Percentiles rank a stretch among this genome's conserved stretches.
These are phyloP conservation scores for Amanita pallidorosea DNA, from an alignment of 768 basidiomycete genomes.

Conservation along the genomic window DNA sequence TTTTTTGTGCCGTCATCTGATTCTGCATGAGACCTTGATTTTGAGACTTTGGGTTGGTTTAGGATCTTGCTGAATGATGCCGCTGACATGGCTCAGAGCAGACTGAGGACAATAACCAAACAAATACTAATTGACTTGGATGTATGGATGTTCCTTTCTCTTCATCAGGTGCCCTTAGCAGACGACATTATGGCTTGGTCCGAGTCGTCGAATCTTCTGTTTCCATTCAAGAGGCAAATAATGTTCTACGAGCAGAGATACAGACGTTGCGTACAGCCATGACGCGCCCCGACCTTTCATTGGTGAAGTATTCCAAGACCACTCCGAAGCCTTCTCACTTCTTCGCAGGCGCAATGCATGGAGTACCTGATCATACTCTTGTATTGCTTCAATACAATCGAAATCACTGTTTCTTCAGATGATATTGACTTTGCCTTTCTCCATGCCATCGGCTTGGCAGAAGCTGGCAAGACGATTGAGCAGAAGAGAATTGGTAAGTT, in stretches of 20 bases:
- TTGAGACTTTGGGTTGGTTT: slow-evolving; percentile 59
- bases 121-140: background rate
- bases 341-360: slow-evolving; percentile 46
- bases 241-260: slow-evolving; percentile 49
- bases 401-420: slow-evolving; percentile 20
- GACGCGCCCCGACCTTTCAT: slow-evolving; percentile 33
- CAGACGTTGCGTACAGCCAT: slow-evolving; percentile 44
- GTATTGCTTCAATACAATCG: slow-evolving; percentile 50
- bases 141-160: slow-evolving; percentile 67
- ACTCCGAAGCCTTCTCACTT: slow-evolving; percentile 8
- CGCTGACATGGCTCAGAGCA: slow-evolving; percentile 14
- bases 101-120: slow-evolving; percentile 5
- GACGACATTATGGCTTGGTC: slow-evolving; percentile 68
- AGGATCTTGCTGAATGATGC: slow-evolving; percentile 72
- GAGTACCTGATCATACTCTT: slow-evolving; percentile 60
- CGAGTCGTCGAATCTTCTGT: slow-evolving; percentile 56
- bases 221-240: slow-evolving; percentile 50
- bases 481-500: slow-evolving; percentile 58
- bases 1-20: slow-evolving; percentile 77
- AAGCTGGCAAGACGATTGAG: slow-evolving; percentile 46
- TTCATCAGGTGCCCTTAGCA: slow-evolving; percentile 69
- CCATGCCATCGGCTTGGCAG: slow-evolving; percentile 70
- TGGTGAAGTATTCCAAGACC: slow-evolving; percentile 29
- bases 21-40: slow-evolving; percentile 50
- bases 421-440: slow-evolving; percentile 46